A percentile compares a stretch with the other conserved stretches of the same genome.
Evolutionary conservation across 208 protist genomes (phyloP).

Genomic region (Histomonas meleagridis): DNA sequence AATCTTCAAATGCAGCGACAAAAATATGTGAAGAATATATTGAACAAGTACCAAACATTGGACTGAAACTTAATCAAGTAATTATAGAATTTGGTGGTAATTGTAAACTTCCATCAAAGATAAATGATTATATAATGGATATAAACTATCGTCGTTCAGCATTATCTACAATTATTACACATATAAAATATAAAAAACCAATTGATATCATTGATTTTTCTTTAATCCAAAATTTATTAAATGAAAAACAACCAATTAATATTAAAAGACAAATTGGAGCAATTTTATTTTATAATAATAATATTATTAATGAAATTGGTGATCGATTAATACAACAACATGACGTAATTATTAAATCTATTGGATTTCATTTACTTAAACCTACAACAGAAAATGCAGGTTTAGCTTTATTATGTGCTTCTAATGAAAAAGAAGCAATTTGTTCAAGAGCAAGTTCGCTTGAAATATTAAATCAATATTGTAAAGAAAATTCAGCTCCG

Average conservation of each 20-base stretch:
- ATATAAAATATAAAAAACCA: not conserved
- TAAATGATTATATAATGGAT: constrained; percentile 3
- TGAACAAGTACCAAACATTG: not conserved
- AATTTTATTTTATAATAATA: not conserved
- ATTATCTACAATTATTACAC: not conserved
- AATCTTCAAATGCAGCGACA: not conserved
- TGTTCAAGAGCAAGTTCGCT: not conserved
- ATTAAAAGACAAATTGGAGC: not conserved
- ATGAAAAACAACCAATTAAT: not conserved
- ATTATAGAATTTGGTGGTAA: not conserved
- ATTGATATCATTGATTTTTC: not conserved
- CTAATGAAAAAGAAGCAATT: constrained; percentile 26
- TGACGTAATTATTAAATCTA: not conserved
- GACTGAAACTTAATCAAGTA: not conserved
- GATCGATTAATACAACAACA: not conserved
- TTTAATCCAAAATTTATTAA: not conserved
- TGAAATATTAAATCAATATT: not conserved
- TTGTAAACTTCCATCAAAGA: not conserved
- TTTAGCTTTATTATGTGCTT: not conserved
- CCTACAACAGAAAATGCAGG: not conserved
- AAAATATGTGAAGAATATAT: not conserved
- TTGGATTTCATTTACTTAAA: not conserved
- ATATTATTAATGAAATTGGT: not conserved
- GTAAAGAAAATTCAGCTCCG: not conserved
- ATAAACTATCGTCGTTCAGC: not conserved